Conservation (phyloP, 805 yeast genomes). For the Sungouiozyma ichnusensis region DNA sequence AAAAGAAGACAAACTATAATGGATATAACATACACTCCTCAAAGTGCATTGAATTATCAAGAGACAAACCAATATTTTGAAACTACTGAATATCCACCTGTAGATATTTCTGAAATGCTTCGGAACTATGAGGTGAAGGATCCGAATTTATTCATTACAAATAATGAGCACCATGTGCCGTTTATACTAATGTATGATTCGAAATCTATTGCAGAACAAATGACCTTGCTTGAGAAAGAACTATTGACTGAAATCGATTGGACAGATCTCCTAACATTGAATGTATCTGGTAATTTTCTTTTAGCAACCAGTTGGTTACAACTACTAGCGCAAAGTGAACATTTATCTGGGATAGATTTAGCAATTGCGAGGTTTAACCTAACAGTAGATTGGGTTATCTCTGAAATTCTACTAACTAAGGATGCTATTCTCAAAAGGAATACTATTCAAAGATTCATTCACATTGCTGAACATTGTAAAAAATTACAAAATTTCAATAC, state of each 20-base stretch:
- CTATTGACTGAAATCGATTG: conserved; percentile 79
- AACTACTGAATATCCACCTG: conserved; percentile 3
- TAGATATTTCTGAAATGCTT: conserved; percentile 18
- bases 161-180: conserved; percentile 57
- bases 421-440: conserved; percentile 48
- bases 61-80: neutral
- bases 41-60: neutral
- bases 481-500: conserved; percentile 75
- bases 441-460: conserved; percentile 77
- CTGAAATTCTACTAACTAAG: conserved; percentile 70
- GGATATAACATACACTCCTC: conserved; percentile 28
- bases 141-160: conserved; percentile 15
- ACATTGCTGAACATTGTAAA: conserved; percentile 67
- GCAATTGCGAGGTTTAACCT: conserved; percentile 80
- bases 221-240: conserved; percentile 82
- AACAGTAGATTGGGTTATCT: conserved; percentile 83
- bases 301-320: conserved; percentile 80
- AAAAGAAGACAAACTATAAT: conserved; percentile 32
- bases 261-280: conserved; percentile 72
- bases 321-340: conserved; percentile 47
- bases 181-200: conserved; percentile 70
- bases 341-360: conserved; percentile 64
- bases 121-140: conserved; percentile 20
- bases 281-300: conserved; percentile 56
- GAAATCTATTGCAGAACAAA: conserved; percentile 58